Base-by-base conservation (phyloP, 2,329 filamentous ascomycete species). In the Penicillium rolfsii region DNA sequence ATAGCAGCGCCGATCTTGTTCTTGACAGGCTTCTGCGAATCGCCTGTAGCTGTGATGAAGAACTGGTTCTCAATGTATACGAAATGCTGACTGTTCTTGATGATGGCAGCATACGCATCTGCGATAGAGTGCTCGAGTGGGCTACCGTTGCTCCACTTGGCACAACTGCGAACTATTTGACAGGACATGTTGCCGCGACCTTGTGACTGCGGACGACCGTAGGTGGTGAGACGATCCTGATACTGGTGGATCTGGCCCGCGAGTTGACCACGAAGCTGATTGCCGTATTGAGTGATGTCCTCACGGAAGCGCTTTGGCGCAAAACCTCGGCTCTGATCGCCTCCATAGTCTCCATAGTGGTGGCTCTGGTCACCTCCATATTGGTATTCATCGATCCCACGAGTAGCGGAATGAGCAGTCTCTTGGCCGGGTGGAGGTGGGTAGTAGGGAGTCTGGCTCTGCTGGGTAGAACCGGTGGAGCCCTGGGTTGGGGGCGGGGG, bases 11-110 rank as follows among this genome's bases (percentile, higher is more conserved):
- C 95, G 52, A 99, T 91, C 53, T 88, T 90, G 74, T 99, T 99
- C 75, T 92, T 88, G 24, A 99, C 87, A 0, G 94, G 94, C 4
- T 84, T 81, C 74, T 97, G 93, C 16, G 96, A 79, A 19, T 95
- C 89, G 8, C 92, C 91, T 0, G 95, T 98, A 0, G 95, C 91
- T 0, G 93, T 96, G 73, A 96, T 98, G 82, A 98, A 99, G 81
- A 98, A 98, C 73, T 99, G 95, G 70, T 99, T 98, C 76, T 99
- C 95, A 60, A 99, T 97, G 78, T 98, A 99, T 12, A 99, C 87
- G 67, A 88, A 98, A 74, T 98, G 94, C 77, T 97, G 81, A 0
- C 95, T 95, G 59, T 91, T 91, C 53, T 88, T 83, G 70, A 98
- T 98, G 43, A 96, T 80, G 59, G 96, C 91, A 8, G 81, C 84